Conservation (phyloP, 257 asterid genomes). For the Jacaranda copaia region DNA sequence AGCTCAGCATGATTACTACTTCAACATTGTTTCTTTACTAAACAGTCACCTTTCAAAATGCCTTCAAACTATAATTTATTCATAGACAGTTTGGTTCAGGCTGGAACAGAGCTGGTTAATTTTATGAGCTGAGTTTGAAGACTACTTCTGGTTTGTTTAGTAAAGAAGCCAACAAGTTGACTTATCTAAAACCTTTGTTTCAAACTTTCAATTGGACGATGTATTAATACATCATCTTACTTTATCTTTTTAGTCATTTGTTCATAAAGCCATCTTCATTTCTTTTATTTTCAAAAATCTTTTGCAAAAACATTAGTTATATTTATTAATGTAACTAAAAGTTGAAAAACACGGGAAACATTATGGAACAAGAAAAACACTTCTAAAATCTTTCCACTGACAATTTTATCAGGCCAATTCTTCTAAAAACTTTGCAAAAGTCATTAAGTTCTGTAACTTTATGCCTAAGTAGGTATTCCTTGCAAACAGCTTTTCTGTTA, state of each 20-base stretch:
- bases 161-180: neutral
- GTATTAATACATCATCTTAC: neutral
- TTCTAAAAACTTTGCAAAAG: neutral
- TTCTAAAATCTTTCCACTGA: neutral
- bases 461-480: neutral
- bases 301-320: neutral
- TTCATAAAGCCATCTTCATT: neutral
- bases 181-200: neutral
- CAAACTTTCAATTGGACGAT: neutral
- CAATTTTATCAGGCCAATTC: neutral
- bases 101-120: neutral
- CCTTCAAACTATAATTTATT: neutral
- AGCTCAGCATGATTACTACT: neutral
- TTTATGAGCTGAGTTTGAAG: neutral
- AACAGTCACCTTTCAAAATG: neutral
- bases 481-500: constrained; percentile 2
- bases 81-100: neutral
- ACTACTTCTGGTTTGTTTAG: neutral
- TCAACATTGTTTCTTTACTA: neutral
- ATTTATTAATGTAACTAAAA: neutral
- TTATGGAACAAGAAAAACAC: neutral
- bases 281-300: neutral
- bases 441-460: neutral
- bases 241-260: neutral
- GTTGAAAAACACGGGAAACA: neutral